A percentile compares a stretch with the other conserved stretches of the same genome.
Evolutionary conservation across 805 yeast species (phyloP).

Genomic region (Ogataea populi-albae): DNA sequence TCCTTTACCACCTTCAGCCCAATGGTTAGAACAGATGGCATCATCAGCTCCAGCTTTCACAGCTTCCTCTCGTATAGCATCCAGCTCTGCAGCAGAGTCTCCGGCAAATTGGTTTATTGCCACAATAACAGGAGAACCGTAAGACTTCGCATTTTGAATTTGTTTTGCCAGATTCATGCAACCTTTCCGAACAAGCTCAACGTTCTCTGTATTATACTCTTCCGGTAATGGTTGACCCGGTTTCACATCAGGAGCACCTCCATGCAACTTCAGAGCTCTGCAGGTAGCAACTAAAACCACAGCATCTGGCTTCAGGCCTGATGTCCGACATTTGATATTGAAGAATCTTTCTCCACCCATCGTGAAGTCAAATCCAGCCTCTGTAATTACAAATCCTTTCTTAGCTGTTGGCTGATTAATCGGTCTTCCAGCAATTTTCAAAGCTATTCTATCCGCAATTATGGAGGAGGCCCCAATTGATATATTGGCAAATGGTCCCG

Average conservation of each 20-base stretch:
- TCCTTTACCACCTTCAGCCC: conserved; percentile 86
- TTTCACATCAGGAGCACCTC: conserved; percentile 86
- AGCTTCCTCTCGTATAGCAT: conserved; percentile 63
- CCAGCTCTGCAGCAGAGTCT: conserved; percentile 68
- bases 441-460: conserved; percentile 77
- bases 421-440: conserved; percentile 65
- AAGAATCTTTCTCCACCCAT: conserved; percentile 90
- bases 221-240: conserved; percentile 79
- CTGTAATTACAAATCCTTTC: conserved; percentile 78
- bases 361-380: conserved; percentile 87
- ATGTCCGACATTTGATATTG: conserved; percentile 77
- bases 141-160: conserved; percentile 65
- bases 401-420: conserved; percentile 34
- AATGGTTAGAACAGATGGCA: conserved; percentile 79
- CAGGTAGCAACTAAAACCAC: conserved; percentile 82
- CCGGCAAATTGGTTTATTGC: conserved; percentile 79
- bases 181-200: conserved; percentile 65
- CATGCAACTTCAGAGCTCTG: conserved; percentile 81
- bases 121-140: conserved; percentile 77
- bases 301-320: conserved; percentile 75
- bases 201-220: conserved; percentile 69
- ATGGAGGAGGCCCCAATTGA: conserved; percentile 86
- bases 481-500: conserved; percentile 87
- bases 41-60: conserved; percentile 75
- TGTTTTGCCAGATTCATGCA: conserved; percentile 76